Conservation (phyloP, 495 filamentous ascomycete genomes). For the Tuber microsphaerosporum region DNA sequence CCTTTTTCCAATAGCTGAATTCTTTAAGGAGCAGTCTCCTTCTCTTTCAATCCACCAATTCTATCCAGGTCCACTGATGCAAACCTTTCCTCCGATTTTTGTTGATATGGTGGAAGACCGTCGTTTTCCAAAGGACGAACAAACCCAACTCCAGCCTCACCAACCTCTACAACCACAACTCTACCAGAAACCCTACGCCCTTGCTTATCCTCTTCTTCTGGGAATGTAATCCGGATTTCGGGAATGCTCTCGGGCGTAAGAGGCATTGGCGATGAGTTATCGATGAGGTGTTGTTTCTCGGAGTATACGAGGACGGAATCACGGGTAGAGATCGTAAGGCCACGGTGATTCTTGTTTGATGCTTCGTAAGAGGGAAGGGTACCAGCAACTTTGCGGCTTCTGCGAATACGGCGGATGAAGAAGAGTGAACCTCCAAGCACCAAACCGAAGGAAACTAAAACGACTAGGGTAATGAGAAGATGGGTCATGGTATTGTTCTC, state of each 20-base stretch:
- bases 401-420: conserved; percentile 62
- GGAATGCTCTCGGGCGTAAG: conserved; percentile 71
- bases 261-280: conserved; percentile 66
- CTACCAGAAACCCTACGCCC: conserved; percentile 78
- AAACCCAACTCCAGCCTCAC: conserved; percentile 73
- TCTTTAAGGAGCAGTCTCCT: conserved; percentile 24
- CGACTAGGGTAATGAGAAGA: conserved; percentile 61
- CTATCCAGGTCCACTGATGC: conserved; percentile 88
- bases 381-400: conserved; percentile 44
- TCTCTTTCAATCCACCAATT: conserved; percentile 92
- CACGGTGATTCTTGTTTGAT: conserved; percentile 54
- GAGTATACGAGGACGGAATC: conserved; percentile 64
- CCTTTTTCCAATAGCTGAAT: conserved; percentile 9
- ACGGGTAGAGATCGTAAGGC: conserved; percentile 58
- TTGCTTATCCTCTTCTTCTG: conserved; percentile 83
- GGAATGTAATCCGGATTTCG: conserved; percentile 97
- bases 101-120: conserved; percentile 76
- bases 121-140: conserved; percentile 73
- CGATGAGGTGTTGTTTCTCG: conserved; percentile 62
- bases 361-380: conserved; percentile 55
- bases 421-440: conserved; percentile 59
- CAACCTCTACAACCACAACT: conserved; percentile 86
- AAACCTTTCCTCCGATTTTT: conserved; percentile 66
- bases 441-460: conserved; percentile 63
- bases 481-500: conserved; percentile 30